Evolutionary conservation across 768 basidiomycete species (phyloP), one percentile per base, ranked within the genome.

Genomic region (Hydnum rufescens): DNA sequence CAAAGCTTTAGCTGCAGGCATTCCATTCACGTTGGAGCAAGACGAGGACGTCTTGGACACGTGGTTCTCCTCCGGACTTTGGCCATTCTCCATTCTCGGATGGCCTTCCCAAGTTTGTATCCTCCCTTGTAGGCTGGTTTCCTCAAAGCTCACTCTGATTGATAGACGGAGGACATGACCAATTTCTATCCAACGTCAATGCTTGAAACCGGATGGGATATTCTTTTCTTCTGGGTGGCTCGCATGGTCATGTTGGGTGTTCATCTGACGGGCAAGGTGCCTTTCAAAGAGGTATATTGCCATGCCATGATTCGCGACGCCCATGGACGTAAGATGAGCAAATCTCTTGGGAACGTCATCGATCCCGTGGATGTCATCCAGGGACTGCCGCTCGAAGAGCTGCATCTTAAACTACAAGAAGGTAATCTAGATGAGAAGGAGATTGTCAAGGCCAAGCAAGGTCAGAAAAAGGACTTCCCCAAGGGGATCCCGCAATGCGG

Each of bases 221-320:
- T 97, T 60, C 66, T 99, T n/a, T 92, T 92, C 74, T 97, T 97
- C 76, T 99, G 95, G 95, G 93, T 97, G 4, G 92, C 95, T 16
- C 82, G 95, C 42, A 99, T 97, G 93, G 93, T 85, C 48, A 68
- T 99, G 61, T 77, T 97, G 32, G 93, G 95, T 42, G 68, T 88
- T 59, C 74, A 82, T 53, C 76, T 96, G 44, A 99, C 95, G 0
- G 90, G 75, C 26, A 65, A 83, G 60, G 75, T 99, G 71, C 95
- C 95, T 1, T 99, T 97, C 74, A 72, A 76, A 47, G 92, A 99
- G 66, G 92, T 97, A 5, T 78, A 82, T 63, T 97, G 92, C 67
- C 95, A 97, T 62, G 92, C 93, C 22, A 95, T 99, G 90, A 81
- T 99, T 60, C 87, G 95, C 42, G 95, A 99, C 62, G 93, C 95